Conservation (phyloP, 108 stramenopile genomes). For the Pseudonitzschia pungens region DNA sequence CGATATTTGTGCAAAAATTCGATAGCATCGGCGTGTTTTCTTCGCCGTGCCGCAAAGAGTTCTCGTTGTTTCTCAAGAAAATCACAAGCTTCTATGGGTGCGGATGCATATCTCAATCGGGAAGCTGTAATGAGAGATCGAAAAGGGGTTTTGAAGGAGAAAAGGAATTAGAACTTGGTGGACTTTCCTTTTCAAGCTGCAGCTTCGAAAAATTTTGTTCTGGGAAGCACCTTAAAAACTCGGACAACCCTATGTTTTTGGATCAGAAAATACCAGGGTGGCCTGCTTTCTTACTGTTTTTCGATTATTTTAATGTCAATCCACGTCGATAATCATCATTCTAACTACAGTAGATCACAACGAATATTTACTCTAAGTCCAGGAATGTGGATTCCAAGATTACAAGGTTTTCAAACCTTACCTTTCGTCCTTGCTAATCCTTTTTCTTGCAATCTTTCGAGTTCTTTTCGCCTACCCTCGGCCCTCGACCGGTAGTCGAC, state of each 20-base stretch:
- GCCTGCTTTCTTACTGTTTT: too few relatives aligned
- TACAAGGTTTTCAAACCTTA: not conserved
- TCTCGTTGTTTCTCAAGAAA: constrained; percentile 23
- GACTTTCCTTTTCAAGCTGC: too few relatives aligned
- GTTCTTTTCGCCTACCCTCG: constrained; percentile 20
- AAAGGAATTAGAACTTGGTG: not conserved
- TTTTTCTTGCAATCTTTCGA: constrained; percentile 22
- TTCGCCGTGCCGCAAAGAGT: constrained; percentile 6
- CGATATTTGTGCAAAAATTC: constrained; percentile 30
- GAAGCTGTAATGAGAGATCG: not conserved
- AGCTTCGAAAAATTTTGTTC: too few relatives aligned
- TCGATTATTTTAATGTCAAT: too few relatives aligned
- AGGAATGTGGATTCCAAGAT: too few relatives aligned
- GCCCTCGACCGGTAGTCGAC: constrained; percentile 27
- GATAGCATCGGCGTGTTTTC: constrained; percentile 14
- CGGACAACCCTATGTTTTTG: too few relatives aligned
- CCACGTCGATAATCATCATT: too few relatives aligned
- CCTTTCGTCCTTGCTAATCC: constrained; percentile 12
- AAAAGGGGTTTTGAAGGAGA: not conserved
- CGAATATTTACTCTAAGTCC: too few relatives aligned
- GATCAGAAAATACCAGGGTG: too few relatives aligned
- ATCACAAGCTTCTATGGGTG: constrained; percentile 13
- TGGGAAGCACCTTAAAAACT: too few relatives aligned
- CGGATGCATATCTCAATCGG: constrained; percentile 11
- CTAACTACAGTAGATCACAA: too few relatives aligned